Base-by-base conservation (phyloP, 2,329 filamentous ascomycete genomes). In the Xylariaceae sp. region DNA sequence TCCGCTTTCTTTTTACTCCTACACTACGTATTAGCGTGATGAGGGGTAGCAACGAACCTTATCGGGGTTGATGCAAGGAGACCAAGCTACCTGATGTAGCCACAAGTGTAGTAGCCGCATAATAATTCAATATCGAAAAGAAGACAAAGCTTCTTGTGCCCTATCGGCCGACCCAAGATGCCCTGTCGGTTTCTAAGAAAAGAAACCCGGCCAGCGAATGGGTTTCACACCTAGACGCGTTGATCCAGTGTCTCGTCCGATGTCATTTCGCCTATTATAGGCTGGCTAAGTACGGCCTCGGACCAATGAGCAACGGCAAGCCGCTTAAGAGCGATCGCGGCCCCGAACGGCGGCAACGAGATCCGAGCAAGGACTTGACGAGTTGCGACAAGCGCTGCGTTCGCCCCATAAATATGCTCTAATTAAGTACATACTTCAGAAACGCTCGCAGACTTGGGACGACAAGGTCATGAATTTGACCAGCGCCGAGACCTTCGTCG, bases 331-430 rank as follows among this genome's bases (percentile, higher is more conserved):
- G 54, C 59, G 60, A 60, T 63, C 62, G 62, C 57, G 51, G 60
- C 51, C 51, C 55, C 59, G 55, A 67, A 60, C 61, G 65, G 62
- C 61, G 65, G 62, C 57, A 67, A 64, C 61, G 44, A 45, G 44
- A 48, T 59, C 57, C 56, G 49, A 61, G 50, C 59, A 54, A 48
- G 48, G 45, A 56, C 54, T 57, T 52, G 56, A 60, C 52, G 56
- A 59, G 52, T 58, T 61, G 61, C 60, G 58, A 60, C 62, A 69
- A 68, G 67, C 67, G 66, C 66, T 64, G 55, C 57, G 59, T 55
- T 56, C 48, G 60, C 60, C 57, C 57, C 55, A 62, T 54, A 50
- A 59, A 59, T 48, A 48, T 60, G 44, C 45, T 50, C 52, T 52
- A 58, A 48, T 20, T 40, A 55, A 37, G 53, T 56, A 48, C n/a